Evolutionary conservation across 768 basidiomycete species (phyloP).

Genomic region (Pulveroboletus sp.): DNA sequence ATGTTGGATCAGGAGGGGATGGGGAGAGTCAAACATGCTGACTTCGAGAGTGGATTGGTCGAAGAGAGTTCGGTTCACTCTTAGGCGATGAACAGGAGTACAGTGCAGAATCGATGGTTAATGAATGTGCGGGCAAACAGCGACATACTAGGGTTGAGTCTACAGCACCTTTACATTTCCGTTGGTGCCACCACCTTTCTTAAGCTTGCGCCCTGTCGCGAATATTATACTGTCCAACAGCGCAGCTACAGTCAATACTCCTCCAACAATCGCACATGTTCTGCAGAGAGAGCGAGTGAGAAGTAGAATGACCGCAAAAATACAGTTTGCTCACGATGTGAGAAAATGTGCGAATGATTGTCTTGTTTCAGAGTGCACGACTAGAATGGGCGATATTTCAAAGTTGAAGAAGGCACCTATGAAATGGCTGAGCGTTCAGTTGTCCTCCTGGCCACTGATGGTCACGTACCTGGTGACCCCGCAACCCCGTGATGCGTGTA

Average conservation of each 20-base stretch:
- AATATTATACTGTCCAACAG: slow-evolving; percentile 86
- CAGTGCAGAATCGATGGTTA: slow-evolving; percentile 14
- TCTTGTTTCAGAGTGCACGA: slow-evolving; percentile 85
- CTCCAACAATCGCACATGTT: slow-evolving; percentile 96
- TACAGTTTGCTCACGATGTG: slow-evolving; percentile 73
- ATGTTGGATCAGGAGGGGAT: slow-evolving; percentile 17
- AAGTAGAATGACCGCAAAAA: background rate
- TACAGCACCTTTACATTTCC: slow-evolving; percentile 33
- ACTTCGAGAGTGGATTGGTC: slow-evolving; percentile 14
- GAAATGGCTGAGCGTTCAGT: background rate
- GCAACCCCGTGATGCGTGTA: slow-evolving; percentile 68
- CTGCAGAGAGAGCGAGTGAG: slow-evolving; percentile 36
- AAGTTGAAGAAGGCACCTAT: slow-evolving; percentile 85
- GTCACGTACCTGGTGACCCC: slow-evolving; percentile 60
- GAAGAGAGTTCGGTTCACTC: slow-evolving; percentile 25
- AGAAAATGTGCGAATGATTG: slow-evolving; percentile 98
- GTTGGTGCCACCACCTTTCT: slow-evolving; percentile 45
- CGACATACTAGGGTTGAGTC: slow-evolving; percentile 10
- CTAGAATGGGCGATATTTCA: slow-evolving; percentile 94
- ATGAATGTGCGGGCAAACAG: slow-evolving; percentile 7
- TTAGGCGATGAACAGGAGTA: background rate
- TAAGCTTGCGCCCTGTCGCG: slow-evolving; percentile 70
- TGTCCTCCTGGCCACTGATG: background rate
- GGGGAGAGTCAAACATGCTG: slow-evolving; percentile 19
- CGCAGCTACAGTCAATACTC: slow-evolving; percentile 91